Base-by-base conservation (phyloP, 2,329 filamentous ascomycete genomes). In the Ceratocystis variospora region DNA sequence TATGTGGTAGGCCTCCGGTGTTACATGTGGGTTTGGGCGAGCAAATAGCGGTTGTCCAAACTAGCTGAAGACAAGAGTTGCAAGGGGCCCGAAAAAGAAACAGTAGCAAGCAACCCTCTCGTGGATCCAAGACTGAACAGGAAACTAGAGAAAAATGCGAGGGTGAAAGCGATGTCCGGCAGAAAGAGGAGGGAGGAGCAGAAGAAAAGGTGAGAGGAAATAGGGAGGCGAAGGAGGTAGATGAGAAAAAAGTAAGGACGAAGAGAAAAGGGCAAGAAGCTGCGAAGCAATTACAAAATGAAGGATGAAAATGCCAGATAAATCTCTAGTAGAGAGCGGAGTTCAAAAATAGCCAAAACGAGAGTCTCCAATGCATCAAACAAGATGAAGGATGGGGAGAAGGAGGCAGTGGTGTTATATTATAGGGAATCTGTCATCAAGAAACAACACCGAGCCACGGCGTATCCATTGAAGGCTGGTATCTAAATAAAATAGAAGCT, bases 361-460 rank as follows among this genome's bases (percentile, higher is more conserved):
- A 25, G 48, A 53, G 22, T 53, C 48, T 53, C 22, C 22, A 22
- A 6, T 6, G 55, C 55, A n/a, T 33, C 55, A 59, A 33, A n/a
- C 55, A n/a, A 59, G 31, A 37, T 59, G 28, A 59, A 59, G 55
- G 55, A 31, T 22, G 25, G 53, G 33, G 55, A 3, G 8, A n/a
- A 59, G 55, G 55, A 37, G 55, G 55, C 55, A 33, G 55, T 59
- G 55, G 28, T 10, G 7, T 59, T 59, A 59, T 59, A 59, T 37
- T 59, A 59, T 59, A 59, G 55, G 55, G 55, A 59, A 37, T 37
- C 55, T 37, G 55, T 17, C 55, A 19, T n/a, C 28, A 31, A 37
- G 55, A 59, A 59, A 59, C 55, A 59, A 59, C 17, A 33, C 15
- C 28, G 15, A 37, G 55, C 55, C 55, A 33, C 28, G 4, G 55